Evolutionary conservation across 371 early-diverging fungal genomes (phyloP).

Genomic region (Apophysomyces elegans): DNA sequence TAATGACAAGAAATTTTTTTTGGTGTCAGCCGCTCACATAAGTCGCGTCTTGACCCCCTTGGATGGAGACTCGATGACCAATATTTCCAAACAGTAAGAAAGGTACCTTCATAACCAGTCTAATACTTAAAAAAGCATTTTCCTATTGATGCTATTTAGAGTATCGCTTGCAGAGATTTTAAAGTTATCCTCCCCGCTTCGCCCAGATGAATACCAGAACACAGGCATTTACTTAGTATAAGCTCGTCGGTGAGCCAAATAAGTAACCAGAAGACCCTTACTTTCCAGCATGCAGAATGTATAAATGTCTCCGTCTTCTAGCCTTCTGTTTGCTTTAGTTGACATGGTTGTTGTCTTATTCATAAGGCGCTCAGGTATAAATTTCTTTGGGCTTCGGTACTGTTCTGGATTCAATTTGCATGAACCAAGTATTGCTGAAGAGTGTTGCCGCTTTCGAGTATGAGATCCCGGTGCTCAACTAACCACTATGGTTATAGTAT

Average conservation of each 20-base stretch:
- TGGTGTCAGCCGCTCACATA: no score
- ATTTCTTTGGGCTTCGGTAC: slow-evolving; percentile 20
- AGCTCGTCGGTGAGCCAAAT: neutral
- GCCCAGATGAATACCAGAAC: slow-evolving; percentile 24
- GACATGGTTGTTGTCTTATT: slow-evolving; percentile 19
- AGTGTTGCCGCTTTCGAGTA: slow-evolving; percentile 40
- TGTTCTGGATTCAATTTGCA: slow-evolving; percentile 20
- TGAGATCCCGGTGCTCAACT: slow-evolving; percentile 30
- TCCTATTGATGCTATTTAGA: no score
- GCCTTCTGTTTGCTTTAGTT: slow-evolving; percentile 17
- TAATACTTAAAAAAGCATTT: no score
- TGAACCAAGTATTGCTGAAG: slow-evolving; percentile 26
- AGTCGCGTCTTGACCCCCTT: no score
- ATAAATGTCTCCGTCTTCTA: slow-evolving; percentile 22
- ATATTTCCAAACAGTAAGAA: no score
- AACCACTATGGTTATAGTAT: neutral
- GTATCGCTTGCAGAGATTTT: no score
- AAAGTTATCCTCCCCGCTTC: slow-evolving; percentile 17
- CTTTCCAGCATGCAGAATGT: slow-evolving; percentile 25
- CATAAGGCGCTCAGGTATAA: slow-evolving; percentile 33
- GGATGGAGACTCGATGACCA: no score
- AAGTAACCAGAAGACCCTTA: neutral
- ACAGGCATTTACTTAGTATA: slow-evolving; percentile 13
- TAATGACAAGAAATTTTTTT: no score
- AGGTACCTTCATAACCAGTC: no score